Evolutionary conservation across 495 filamentous ascomycete species (phyloP), one percentile per base, ranked within the genome.

Genomic region (Aspergillus sclerotiicarbonarius): DNA sequence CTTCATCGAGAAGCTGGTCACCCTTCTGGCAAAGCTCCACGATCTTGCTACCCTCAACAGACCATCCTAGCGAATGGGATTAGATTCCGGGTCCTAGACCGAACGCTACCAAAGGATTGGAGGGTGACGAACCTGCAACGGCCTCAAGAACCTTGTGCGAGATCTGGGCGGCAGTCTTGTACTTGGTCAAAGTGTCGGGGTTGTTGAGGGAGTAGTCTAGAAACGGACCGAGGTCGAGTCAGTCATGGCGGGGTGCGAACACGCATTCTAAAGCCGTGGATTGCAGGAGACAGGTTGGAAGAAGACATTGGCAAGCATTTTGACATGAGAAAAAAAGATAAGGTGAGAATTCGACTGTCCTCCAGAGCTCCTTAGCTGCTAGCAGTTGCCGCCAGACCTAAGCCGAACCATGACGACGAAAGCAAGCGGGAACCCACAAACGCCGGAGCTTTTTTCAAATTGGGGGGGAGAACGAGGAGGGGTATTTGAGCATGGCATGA

Each of bases 121-220:
- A 58, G 56, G 33, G 51, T 25, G 47, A 70, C 75, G 57, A 71
- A 86, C 84, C 80, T 71, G 80, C 80, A 58, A 98, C 92, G 59
- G 88, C 86, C 58, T 92, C 90, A 41, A 98, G 85, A 59, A 95
- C 92, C 77, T 91, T 94, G 71, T 96, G 90, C 37, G 94, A 94
- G 76, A 98, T 98, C 65, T 85, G 81, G 50, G 90, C 94, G 39
- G 94, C 95, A 61, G 88, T 90, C 83, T 96, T 98, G 82, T 98
- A 98, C 81, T 98, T 98, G 72, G 95, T 96, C 63, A 98, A 83
- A 62, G 92, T 96, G 66, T 98, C 93, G 51, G 94, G 92, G 81
- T 98, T 98, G 77, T 88, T 90, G 69, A 97, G 82, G 59, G 91
- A 84, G 81, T 98, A 96, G 73, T 98, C 94, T 97, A 61, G 37